Percentiles rank a stretch among this genome's conserved stretches.
Conservation (phyloP, 306 rosid genomes). For the Ziziphus jujuba region DNA sequence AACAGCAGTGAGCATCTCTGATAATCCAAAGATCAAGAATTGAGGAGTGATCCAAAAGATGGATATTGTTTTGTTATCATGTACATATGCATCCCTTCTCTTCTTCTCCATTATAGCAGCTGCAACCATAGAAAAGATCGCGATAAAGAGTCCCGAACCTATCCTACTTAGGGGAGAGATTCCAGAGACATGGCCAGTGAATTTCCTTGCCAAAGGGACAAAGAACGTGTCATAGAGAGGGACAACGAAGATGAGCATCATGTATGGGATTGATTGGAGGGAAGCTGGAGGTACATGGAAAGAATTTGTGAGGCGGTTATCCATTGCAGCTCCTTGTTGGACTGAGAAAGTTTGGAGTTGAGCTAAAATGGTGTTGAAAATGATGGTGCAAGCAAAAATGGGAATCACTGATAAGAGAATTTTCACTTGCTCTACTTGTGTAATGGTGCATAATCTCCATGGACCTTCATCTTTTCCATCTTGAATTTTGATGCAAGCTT, state of each 20-base stretch:
- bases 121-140: conserved; percentile 86
- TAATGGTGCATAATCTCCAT: conserved; percentile 75
- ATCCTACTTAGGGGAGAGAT: conserved; percentile 72
- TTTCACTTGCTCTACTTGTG: conserved; percentile 81
- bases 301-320: conserved; percentile 60
- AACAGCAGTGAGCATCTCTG: conserved; percentile 89
- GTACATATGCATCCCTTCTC: conserved; percentile 63
- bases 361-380: conserved; percentile 95
- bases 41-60: conserved; percentile 98
- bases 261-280: conserved; percentile 88
- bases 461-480: conserved; percentile 63
- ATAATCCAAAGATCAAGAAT: conserved; percentile 83
- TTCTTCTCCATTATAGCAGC: conserved; percentile 83
- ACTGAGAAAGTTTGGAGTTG: conserved; percentile 98
- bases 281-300: conserved; percentile 90
- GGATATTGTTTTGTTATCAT: conserved; percentile 47
- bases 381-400: conserved; percentile 89
- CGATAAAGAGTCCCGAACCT: conserved; percentile 82
- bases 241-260: conserved; percentile 69
- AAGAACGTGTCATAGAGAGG: conserved; percentile 84
- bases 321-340: conserved; percentile 88
- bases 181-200: conserved; percentile 83
- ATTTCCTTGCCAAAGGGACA: conserved; percentile 73
- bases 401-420: conserved; percentile 73
- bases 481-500: conserved; percentile 65